phyloP scores from a whole-genome alignment of 2,329 filamentous ascomycete species.

The Periglandula ipomoeae region DNA sequence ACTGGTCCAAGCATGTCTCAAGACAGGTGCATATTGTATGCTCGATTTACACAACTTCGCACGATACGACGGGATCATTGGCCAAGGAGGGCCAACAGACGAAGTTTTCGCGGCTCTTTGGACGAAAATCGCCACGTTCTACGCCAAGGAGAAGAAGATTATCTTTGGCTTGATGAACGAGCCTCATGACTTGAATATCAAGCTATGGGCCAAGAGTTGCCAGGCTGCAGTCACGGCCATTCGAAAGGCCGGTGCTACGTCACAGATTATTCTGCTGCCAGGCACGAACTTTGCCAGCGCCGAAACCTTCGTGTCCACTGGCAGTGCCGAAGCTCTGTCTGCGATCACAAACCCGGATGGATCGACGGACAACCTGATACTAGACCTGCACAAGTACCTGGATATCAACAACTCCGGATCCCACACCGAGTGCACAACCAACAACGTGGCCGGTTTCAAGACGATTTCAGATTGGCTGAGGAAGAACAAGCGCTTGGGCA shows the following conservation, averaged over 20 bases:
- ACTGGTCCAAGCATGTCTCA: constrained; percentile 46
- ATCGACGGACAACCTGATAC: constrained; percentile 42
- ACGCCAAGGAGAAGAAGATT: constrained; percentile 40
- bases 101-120: constrained; percentile 50
- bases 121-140: constrained; percentile 48
- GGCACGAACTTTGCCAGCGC: constrained; percentile 51
- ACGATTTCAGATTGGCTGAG: constrained; percentile 38
- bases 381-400: constrained; percentile 54
- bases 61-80: constrained; percentile 55
- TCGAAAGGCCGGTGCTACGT: constrained; percentile 52
- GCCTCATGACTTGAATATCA: constrained; percentile 51
- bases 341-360: constrained; percentile 51
- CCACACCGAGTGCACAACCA: constrained; percentile 39
- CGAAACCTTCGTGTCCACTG: constrained; percentile 36
- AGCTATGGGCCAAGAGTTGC: constrained; percentile 48
- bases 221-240: constrained; percentile 58
- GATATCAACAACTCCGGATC: constrained; percentile 48
- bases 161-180: constrained; percentile 64
- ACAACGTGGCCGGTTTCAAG: constrained; percentile 41
- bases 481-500: constrained; percentile 35
- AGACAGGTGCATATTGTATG: constrained; percentile 48
- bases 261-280: constrained; percentile 50
- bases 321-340: constrained; percentile 40
- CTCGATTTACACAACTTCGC: constrained; percentile 52
- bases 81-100: constrained; percentile 54